Conservation (phyloP, 768 basidiomycete genomes). For the Suillus subaureus region DNA sequence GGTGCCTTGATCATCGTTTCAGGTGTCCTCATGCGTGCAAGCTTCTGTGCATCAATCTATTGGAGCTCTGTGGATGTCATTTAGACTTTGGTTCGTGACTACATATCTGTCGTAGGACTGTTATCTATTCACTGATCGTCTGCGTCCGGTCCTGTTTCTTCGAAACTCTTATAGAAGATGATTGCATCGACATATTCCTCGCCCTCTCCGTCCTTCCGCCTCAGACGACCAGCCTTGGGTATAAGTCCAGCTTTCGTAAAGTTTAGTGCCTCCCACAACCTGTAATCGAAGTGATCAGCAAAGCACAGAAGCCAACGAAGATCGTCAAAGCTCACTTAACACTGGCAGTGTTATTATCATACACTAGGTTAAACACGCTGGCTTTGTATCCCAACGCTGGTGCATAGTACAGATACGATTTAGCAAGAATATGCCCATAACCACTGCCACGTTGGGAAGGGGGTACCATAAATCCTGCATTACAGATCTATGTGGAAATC, state of each 20-base stretch:
- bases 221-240: conserved; percentile 74
- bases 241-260: conserved; percentile 81
- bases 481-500: conserved; percentile 63
- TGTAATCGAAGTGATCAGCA: conserved; percentile 23
- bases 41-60: not conserved
- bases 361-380: conserved; percentile 92
- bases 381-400: conserved; percentile 76
- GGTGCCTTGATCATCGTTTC: not conserved
- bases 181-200: conserved; percentile 92
- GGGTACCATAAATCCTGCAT: conserved; percentile 86
- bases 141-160: conserved; percentile 25
- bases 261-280: conserved; percentile 83
- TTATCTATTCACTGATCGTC: conserved; percentile 7
- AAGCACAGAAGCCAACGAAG: not conserved
- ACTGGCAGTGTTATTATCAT: conserved; percentile 79
- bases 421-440: conserved; percentile 72
- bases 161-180: conserved; percentile 82
- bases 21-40: not conserved
- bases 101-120: not conserved
- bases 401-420: conserved; percentile 79
- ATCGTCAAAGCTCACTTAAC: conserved; percentile 48
- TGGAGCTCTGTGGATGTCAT: not conserved
- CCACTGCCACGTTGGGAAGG: conserved; percentile 60
- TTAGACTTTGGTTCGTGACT: not conserved
- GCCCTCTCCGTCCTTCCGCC: conserved; percentile 61